A percentile compares a stretch with the other conserved stretches of the same genome.
These are phyloP conservation scores for Yamadazyma nakazawae DNA, from an alignment of 805 yeast genomes.

Conservation along the genomic window DNA sequence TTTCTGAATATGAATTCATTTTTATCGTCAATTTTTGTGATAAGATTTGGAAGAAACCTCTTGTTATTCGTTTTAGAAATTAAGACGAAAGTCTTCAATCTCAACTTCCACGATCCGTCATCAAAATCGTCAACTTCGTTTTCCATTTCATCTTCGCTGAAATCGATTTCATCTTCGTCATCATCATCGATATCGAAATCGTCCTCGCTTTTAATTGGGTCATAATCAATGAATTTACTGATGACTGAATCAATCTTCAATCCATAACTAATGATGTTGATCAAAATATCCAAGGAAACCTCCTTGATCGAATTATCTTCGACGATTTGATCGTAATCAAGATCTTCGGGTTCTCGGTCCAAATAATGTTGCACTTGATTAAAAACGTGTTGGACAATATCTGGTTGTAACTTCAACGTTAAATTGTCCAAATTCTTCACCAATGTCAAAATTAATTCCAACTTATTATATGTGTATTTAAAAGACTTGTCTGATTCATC, in stretches of 20 bases:
- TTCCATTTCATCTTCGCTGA: conserved; percentile 44
- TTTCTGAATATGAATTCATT: conserved; percentile 51
- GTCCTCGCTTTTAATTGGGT: conserved; percentile 30
- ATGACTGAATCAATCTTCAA: conserved; percentile 6
- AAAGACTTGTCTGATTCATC: conserved; percentile 18
- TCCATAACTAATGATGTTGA: conserved; percentile 19
- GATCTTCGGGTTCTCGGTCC: conserved; percentile 22
- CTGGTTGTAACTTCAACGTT: background rate
- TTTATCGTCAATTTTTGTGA: conserved; percentile 33
- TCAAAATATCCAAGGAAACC: conserved; percentile 45
- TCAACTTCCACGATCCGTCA: conserved; percentile 55
- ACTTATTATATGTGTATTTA: conserved; percentile 6
- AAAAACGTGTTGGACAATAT: conserved; percentile 14
- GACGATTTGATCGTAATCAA: conserved; percentile 43
- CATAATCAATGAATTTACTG: conserved; percentile 24
- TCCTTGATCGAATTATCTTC: conserved; percentile 49
- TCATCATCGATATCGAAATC: conserved; percentile 33
- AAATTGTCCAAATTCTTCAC: conserved; percentile 11
- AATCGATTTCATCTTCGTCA: conserved; percentile 35
- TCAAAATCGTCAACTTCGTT: conserved; percentile 41
- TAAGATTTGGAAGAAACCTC: conserved; percentile 8
- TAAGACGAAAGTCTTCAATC: conserved; percentile 50
- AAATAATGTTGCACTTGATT: conserved; percentile 19
- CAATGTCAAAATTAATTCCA: conserved; percentile 9
- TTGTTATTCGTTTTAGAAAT: conserved; percentile 24